Base-by-base conservation (phyloP, 768 basidiomycete species). In the Russula abietina region DNA sequence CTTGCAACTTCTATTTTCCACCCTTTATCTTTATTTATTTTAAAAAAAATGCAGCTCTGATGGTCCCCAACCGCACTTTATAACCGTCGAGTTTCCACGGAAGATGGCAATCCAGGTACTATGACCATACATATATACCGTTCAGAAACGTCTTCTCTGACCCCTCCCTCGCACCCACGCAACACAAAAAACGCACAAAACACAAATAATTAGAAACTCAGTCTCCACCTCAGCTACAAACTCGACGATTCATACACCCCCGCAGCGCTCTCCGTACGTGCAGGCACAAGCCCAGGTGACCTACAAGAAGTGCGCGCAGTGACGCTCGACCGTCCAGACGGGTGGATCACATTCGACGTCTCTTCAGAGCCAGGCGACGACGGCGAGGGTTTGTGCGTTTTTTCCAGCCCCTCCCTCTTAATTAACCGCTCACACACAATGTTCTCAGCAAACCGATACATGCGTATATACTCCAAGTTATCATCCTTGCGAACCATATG, bases 201-300 rank as follows among this genome's bases (percentile, higher is more conserved):
- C 5, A 14, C 19, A n/a, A n/a, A 43, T 71, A 36, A 10, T 36
- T 36, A 95, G 91, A 93, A 95, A 87, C 78, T 96, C 57, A 89
- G 89, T 68, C 83, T 96, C 51, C 83, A 83, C 72, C 84, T 95
- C 43, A 88, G 88, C 70, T 90, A 85, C 72, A 79, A 81, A 4
- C 83, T 83, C 56, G 97, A 98, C 71, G 97, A 99, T 71, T 98
- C 97, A 0, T 99, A 98, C 73, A 98, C 97, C 0, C 97, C 97
- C 0, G 89, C 91, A 0, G 91, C 89, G 22, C 79, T 99, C 62
- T 87, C 88, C 2, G 85, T 99, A 41, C 86, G 93, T 54, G 95
- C 95, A 0, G 97, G 97, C 17, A 98, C 94, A 12, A 88, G 93
- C 14, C 82, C 86, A 7, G 89, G 86, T 62, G 97, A 98, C 73